These are phyloP conservation scores for Prinsepia uniflora DNA, from an alignment of 306 rosid genomes.

Conservation along the genomic window DNA sequence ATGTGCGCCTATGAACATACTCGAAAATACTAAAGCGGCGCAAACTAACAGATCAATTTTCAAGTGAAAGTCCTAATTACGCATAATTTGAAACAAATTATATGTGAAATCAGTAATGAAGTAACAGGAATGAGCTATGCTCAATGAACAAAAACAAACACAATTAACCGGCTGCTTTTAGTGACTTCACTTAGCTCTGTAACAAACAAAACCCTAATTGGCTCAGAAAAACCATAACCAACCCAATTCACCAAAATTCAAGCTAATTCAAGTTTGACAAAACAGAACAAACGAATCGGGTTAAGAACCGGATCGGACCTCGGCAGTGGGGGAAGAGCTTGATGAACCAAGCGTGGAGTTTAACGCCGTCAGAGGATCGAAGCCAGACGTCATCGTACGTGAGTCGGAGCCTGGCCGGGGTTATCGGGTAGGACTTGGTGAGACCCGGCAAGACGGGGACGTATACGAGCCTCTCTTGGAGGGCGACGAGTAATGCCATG, in stretches of 20 bases:
- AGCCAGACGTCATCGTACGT: slow-evolving; percentile 85
- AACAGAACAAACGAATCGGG: neutral
- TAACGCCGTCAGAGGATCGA: slow-evolving; percentile 82
- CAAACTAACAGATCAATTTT: neutral
- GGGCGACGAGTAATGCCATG: slow-evolving; percentile 85
- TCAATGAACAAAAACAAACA: neutral
- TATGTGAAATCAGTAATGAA: neutral
- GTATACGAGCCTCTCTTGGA: slow-evolving; percentile 88
- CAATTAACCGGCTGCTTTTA: neutral
- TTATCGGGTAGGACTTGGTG: slow-evolving; percentile 72
- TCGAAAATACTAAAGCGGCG: neutral
- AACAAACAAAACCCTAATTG: slow-evolving; percentile 7
- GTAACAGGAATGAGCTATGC: neutral
- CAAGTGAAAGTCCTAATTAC: neutral
- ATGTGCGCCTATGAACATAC: neutral
- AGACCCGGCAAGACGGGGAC: slow-evolving; percentile 92
- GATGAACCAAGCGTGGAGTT: slow-evolving; percentile 98
- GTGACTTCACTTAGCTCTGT: neutral
- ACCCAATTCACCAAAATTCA: slow-evolving; percentile 10
- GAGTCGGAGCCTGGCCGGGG: slow-evolving; percentile 81
- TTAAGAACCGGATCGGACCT: slow-evolving; percentile 48
- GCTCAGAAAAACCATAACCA: neutral
- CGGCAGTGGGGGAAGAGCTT: slow-evolving; percentile 80
- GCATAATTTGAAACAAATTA: neutral
- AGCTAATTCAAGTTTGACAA: neutral